Evolutionary conservation across 2,329 filamentous ascomycete species (phyloP).

Genomic region (Aspergillus viridinutans): DNA sequence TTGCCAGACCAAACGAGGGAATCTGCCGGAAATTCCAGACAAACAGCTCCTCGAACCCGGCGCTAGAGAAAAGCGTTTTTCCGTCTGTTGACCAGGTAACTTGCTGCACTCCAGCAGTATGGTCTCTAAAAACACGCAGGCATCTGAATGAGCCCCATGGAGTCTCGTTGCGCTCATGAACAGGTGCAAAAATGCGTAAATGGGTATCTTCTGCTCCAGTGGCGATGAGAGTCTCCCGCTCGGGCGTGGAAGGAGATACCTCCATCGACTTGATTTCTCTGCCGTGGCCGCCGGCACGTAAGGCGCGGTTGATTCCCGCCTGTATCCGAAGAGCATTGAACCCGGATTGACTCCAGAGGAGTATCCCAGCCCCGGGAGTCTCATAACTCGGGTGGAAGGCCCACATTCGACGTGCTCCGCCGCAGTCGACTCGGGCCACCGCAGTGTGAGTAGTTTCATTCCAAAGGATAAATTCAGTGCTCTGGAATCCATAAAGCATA

Average conservation of each 20-base stretch:
- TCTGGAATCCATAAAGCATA: constrained; percentile 74
- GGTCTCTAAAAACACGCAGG: constrained; percentile 65
- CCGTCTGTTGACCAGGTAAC: constrained; percentile 68
- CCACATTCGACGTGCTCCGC: constrained; percentile 78
- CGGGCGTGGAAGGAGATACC: constrained; percentile 31
- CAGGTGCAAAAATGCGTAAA: constrained; percentile 62
- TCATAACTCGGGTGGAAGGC: constrained; percentile 44
- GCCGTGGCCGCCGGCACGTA: constrained; percentile 74
- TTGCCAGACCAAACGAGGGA: constrained; percentile 50
- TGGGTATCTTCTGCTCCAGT: constrained; percentile 68
- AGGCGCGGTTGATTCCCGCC: constrained; percentile 39
- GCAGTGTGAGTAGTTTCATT: constrained; percentile 69
- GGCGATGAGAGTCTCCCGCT: constrained; percentile 47
- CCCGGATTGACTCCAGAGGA: constrained; percentile 73
- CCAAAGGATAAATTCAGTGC: constrained; percentile 75
- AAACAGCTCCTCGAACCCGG: constrained; percentile 83
- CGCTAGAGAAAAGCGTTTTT: constrained; percentile 75
- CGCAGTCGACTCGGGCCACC: constrained; percentile 70
- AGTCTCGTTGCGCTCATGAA: constrained; percentile 6
- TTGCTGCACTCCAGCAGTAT: constrained; percentile 79
- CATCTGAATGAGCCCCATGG: constrained; percentile 42
- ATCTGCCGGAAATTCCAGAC: constrained; percentile 67
- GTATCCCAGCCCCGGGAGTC: constrained; percentile 42
- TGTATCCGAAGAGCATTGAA: constrained; percentile 46
- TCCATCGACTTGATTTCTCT: constrained; percentile 72